Evolutionary conservation across 768 basidiomycete genomes (phyloP), one percentile per base, ranked within the genome.

Genomic region (Boletellus ananiceps): DNA sequence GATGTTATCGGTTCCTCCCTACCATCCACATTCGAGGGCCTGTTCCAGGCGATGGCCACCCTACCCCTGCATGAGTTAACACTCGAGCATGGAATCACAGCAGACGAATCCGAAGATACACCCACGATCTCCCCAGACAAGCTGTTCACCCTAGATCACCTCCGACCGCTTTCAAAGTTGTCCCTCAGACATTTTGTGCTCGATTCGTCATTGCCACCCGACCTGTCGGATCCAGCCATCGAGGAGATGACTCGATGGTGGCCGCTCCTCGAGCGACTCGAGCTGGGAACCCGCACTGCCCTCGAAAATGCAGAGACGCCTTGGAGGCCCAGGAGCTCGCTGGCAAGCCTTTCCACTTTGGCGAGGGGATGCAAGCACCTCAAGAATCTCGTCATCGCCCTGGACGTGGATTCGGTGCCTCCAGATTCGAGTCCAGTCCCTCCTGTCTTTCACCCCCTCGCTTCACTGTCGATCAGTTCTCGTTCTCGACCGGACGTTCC

Each of bases 201-300:
- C 35, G 74, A 78, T 50, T 64, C 69, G 9, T 71, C 70, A 0
- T 50, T 72, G 32, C 74, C 74, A 2, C 69, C 69, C 4, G 57
- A 60, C 54, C 50, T 78, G 16, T 62, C 54, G 19, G 76, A 79
- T 54, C 9, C 54, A 27, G 72, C 71, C 33, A 51, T 78, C 18
- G 68, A 63, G 33, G 62, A 65, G 43, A 56, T 80, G 35, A 52
- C 67, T 15, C 60, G 51, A 7, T 76, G 72, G 70, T 78, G 78
- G 78, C 78, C 77, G 14, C 49, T 58, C 35, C 66, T 80, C 6
- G 58, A 66, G 8, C 63, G 68, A 40, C 70, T 80, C 29, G 71
- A 78, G 48, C 49, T 80, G 11, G 74, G 75, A 1, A 56, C 60
- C 2, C 44, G 56, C 4, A 58, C 58, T 19, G 64, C 61, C 4